Base-by-base conservation (phyloP, 2,329 filamentous ascomycete genomes). In the Aspergillus cejpii region DNA sequence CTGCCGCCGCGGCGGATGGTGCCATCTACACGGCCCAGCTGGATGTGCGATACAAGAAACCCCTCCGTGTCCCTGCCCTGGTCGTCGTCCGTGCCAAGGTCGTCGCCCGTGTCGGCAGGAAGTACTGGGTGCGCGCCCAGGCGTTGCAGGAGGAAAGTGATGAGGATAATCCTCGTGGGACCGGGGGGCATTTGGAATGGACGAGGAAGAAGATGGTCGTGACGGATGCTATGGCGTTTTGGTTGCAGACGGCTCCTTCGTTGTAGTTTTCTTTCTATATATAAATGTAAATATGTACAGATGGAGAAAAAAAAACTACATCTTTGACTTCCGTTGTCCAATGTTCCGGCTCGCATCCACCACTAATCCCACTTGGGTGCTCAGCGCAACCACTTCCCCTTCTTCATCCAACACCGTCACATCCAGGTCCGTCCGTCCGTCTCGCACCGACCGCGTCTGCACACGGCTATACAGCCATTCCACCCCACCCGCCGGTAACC, bases 391-490 rank as follows among this genome's bases (percentile, higher is more conserved):
- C 29, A 88, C 56, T 37, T 86, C 80, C 0, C 80, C 81, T 1
- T 65, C 58, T 27, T 74, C 74, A 66, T 90, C 83, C 61, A 82
- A 64, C 2, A 90, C 68, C 21, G 81, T 67, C 17, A 91, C 73
- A 52, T 91, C 84, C 37, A 89, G 59, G 68, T 94, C 87, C 60
- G 86, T 82, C 47, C 84, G 72, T 1, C 87, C 87, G 51, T 87
- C 81, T 52, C 74, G 75, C 33, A 90, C 78, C 63, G 74, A 70
- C 65, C 87, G 89, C 3, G 80, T 74, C 43, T 77, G 73, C 10
- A 83, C 73, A 24, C 85, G 74, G 31, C 81, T 71, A 55, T 83
- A 83, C 42, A 94, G 60, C 81, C 84, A 92, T 61, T 87, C 81
- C 1, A 80, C 79, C 0, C 87, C 86, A 33, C 78, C 77, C 3